phyloP scores from a whole-genome alignment of 2,329 filamentous ascomycete species.

The Lithohypha guttulata region DNA sequence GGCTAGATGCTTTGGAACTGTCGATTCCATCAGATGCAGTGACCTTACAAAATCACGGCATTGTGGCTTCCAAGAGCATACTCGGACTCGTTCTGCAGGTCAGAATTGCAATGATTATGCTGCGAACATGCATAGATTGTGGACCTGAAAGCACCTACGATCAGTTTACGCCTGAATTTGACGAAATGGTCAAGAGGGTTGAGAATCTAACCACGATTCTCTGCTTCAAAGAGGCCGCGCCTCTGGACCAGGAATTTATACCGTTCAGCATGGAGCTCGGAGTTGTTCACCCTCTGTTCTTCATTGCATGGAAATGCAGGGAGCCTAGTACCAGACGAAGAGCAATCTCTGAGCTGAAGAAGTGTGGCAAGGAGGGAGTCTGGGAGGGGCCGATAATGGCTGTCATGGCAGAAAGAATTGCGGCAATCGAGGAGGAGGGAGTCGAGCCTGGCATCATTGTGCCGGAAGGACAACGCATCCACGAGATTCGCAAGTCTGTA shows the following conservation, averaged over 20 bases:
- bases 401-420: constrained; percentile 22
- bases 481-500: constrained; percentile 22
- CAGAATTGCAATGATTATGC: constrained; percentile 21
- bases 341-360: constrained; percentile 24
- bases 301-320: constrained; percentile 26
- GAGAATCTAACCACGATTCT: constrained; percentile 19
- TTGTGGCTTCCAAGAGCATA: constrained; percentile 15
- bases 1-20: constrained; percentile 19
- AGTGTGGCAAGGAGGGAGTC: constrained; percentile 27
- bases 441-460: constrained; percentile 13
- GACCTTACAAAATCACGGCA: constrained; percentile 12
- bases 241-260: constrained; percentile 17
- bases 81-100: constrained; percentile 22
- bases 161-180: constrained; percentile 18
- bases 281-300: constrained; percentile 26
- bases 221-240: constrained; percentile 12
- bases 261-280: constrained; percentile 25
- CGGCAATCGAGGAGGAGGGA: constrained; percentile 23
- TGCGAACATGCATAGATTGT: constrained; percentile 20
- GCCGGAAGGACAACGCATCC: constrained; percentile 20
- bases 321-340: constrained; percentile 20
- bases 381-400: constrained; percentile 28
- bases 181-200: constrained; percentile 21
- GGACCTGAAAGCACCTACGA: constrained; percentile 20
- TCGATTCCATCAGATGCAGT: constrained; percentile 16